Evolutionary conservation across 371 early-diverging fungal genomes (phyloP).

Genomic region (Mortierella sp.): DNA sequence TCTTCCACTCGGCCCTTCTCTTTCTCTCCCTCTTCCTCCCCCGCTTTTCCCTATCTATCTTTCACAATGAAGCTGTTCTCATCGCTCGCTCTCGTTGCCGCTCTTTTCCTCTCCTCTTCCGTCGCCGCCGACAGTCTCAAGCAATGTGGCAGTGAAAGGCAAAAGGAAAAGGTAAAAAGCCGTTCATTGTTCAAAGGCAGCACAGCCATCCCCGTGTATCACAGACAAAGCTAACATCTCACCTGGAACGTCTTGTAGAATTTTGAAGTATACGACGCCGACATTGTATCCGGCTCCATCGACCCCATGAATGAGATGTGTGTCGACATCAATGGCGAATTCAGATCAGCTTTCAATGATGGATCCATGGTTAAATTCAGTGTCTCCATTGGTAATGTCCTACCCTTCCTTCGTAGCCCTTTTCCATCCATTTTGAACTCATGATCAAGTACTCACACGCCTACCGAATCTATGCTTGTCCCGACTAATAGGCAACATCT

Average conservation of each 20-base stretch:
- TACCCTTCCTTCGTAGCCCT: too few species aligned
- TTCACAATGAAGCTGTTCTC: not conserved
- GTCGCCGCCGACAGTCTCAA: not conserved
- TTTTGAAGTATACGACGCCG: constrained; percentile 1
- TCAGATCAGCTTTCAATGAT: not conserved
- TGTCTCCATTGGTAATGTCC: too few species aligned
- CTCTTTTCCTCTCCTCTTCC: constrained; percentile 2
- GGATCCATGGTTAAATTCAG: constrained; percentile 2
- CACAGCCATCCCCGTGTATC: too few species aligned
- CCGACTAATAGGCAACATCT: too few species aligned
- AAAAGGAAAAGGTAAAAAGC: too few species aligned
- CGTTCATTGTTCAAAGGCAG: too few species aligned
- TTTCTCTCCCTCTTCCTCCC: not conserved
- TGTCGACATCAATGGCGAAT: constrained; percentile 11
- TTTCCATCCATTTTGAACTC: too few species aligned
- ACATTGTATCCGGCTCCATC: not conserved
- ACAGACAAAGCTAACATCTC: too few species aligned
- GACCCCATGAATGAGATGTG: not conserved
- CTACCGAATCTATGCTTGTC: too few species aligned
- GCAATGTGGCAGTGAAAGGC: too few species aligned
- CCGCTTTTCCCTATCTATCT: too few species aligned
- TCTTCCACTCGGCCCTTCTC: not conserved
- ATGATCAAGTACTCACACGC: too few species aligned
- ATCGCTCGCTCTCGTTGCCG: constrained; percentile 6
- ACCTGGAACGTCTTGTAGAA: constrained; percentile 1